Percentiles rank a stretch among this genome's conserved stretches.
phyloP scores from a whole-genome alignment of 140 eudicot species.

The Anethum foeniculum region DNA sequence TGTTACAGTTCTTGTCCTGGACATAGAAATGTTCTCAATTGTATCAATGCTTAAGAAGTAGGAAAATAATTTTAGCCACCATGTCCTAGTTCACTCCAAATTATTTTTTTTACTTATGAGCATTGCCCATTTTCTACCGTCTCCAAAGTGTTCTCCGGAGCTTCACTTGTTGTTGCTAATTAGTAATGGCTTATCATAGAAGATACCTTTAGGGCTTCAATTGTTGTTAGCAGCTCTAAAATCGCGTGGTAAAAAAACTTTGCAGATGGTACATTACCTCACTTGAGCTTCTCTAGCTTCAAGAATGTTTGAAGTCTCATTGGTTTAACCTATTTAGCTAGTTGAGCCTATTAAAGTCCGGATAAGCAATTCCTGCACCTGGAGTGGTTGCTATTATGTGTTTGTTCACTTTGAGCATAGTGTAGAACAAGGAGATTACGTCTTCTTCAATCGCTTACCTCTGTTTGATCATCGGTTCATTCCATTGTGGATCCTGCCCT shows the following conservation, averaged over 20 bases:
- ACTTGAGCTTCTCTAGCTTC: neutral
- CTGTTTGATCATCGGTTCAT: neutral
- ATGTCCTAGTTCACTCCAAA: neutral
- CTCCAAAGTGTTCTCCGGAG: neutral
- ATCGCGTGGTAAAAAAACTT: neutral
- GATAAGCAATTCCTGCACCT: conserved; percentile 6
- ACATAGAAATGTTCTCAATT: neutral
- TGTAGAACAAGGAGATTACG: neutral
- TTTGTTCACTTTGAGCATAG: neutral
- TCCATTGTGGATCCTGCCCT: neutral
- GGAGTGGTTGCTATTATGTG: neutral
- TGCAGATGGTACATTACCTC: conserved; percentile 5
- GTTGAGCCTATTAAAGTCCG: neutral
- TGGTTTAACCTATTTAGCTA: neutral
- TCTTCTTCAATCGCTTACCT: neutral
- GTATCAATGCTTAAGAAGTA: neutral
- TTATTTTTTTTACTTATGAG: neutral
- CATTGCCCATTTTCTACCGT: neutral
- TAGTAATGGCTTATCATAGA: neutral
- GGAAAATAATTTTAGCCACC: neutral
- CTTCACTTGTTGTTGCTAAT: neutral
- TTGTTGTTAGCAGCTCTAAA: neutral
- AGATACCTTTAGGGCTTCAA: neutral
- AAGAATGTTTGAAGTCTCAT: neutral
- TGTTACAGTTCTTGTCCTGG: neutral